Conservation (phyloP, 1,284 basidiomycete species). For the Earliella scabrosa region DNA sequence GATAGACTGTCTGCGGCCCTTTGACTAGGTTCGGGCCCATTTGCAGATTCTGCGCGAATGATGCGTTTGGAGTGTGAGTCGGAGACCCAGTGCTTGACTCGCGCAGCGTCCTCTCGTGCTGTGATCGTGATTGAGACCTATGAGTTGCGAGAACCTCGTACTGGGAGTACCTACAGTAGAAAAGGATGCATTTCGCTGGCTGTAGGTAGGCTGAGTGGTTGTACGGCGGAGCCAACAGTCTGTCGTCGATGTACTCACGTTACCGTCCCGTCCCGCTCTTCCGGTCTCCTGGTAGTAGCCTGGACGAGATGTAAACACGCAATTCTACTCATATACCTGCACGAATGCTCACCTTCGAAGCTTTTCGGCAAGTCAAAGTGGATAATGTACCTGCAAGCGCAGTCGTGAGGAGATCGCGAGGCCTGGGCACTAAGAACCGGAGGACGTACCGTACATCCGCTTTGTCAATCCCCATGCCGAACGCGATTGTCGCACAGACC, state of each 20-base stretch:
- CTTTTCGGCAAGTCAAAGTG: constrained; percentile 84
- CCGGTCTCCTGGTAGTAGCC: constrained; percentile 92
- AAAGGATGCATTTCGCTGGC: constrained; percentile 81
- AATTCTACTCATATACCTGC: neutral
- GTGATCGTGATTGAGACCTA: constrained; percentile 7
- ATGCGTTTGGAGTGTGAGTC: constrained; percentile 50
- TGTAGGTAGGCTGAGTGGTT: constrained; percentile 33
- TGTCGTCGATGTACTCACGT: constrained; percentile 54
- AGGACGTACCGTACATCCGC: constrained; percentile 74
- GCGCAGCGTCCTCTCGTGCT: constrained; percentile 79
- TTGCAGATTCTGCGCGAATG: constrained; percentile 41
- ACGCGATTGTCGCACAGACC: constrained; percentile 75
- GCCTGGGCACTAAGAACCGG: neutral
- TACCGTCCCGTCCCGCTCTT: constrained; percentile 83
- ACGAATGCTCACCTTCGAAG: constrained; percentile 64
- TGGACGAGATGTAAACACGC: constrained; percentile 38
- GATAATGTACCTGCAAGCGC: constrained; percentile 61
- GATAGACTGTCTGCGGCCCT: constrained; percentile 67
- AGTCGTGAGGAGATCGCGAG: neutral
- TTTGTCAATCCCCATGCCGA: constrained; percentile 91
- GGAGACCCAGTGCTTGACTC: constrained; percentile 57
- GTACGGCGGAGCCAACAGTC: neutral
- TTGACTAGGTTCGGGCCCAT: constrained; percentile 67
- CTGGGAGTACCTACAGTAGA: constrained; percentile 64
- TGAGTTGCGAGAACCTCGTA: neutral